A percentile compares a stretch with the other conserved stretches of the same genome.
Evolutionary conservation across 2,329 filamentous ascomycete species (phyloP).

Genomic region (Neofusicoccum laricinum): DNA sequence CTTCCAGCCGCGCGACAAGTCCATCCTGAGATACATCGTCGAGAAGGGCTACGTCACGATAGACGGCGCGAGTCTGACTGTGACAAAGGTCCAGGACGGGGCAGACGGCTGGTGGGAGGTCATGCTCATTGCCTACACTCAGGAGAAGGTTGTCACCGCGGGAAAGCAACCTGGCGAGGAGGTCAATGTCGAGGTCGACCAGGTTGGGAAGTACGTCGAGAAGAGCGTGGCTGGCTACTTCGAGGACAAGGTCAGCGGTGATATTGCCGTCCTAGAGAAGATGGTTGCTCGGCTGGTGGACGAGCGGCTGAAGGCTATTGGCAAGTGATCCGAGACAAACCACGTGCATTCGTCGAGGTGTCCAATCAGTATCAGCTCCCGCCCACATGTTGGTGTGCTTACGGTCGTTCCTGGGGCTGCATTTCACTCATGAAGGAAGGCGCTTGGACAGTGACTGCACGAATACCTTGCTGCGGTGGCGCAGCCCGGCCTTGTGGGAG

Average conservation of each 20-base stretch:
- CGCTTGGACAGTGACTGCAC: not conserved
- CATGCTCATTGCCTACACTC: slow-evolving; percentile 96
- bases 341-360: not conserved
- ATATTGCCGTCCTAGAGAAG: slow-evolving; percentile 50
- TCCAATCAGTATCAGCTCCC: not conserved
- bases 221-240: slow-evolving; percentile 87
- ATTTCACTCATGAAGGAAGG: slow-evolving; percentile 5
- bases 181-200: slow-evolving; percentile 92
- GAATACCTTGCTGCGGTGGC: slow-evolving; percentile 9
- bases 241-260: slow-evolving; percentile 49
- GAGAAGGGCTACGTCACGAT: slow-evolving; percentile 95
- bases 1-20: slow-evolving; percentile 66
- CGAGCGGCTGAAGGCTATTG: slow-evolving; percentile 55
- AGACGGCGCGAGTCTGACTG: slow-evolving; percentile 90
- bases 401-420: not conserved
- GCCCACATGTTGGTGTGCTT: not conserved
- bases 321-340: slow-evolving; percentile 24
- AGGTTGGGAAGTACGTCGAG: slow-evolving; percentile 80
- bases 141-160: slow-evolving; percentile 83
- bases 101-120: slow-evolving; percentile 86
- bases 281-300: slow-evolving; percentile 68
- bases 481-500: slow-evolving; percentile 13
- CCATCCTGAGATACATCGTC: slow-evolving; percentile 80
- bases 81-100: slow-evolving; percentile 79
- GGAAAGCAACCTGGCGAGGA: slow-evolving; percentile 74